phyloP scores from a whole-genome alignment of 352 stramenopile species.

The Pythium folliculosum region DNA sequence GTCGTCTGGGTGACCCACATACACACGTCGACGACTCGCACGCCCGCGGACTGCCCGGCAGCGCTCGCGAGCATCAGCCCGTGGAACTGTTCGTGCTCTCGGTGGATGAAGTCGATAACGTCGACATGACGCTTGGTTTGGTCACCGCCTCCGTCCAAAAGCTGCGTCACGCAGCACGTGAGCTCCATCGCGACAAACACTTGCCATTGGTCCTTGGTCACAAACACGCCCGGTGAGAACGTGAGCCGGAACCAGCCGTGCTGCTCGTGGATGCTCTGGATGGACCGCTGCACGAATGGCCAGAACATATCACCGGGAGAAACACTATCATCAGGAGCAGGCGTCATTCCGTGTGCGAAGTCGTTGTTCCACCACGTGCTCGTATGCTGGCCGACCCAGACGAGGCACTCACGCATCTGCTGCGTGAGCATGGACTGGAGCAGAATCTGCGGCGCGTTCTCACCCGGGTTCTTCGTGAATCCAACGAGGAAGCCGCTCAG shows the following conservation, averaged over 20 bases:
- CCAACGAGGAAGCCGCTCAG: conserved; percentile 13
- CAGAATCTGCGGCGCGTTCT: conserved; percentile 8
- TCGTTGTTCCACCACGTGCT: conserved; percentile 20
- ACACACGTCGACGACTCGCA: conserved; percentile 8
- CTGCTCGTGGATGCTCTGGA: conserved; percentile 3
- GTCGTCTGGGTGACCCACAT: conserved; percentile 12
- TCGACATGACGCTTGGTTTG: conserved; percentile 1
- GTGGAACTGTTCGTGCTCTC: conserved; percentile 19
- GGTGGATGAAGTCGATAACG: conserved; percentile 9
- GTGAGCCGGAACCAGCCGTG: conserved; percentile 21
- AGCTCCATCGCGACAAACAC: conserved; percentile 16
- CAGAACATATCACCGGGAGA: conserved; percentile 1
- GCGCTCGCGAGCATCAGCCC: conserved; percentile 3
- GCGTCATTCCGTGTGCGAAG: neutral
- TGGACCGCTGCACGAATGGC: neutral
- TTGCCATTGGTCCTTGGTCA: conserved; percentile 13
- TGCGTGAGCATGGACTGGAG: conserved; percentile 17
- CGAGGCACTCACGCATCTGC: conserved; percentile 3
- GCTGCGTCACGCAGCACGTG: conserved; percentile 9
- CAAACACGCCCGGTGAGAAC: conserved; percentile 19
- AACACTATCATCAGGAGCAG: too few species aligned
- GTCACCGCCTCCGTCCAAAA: neutral
- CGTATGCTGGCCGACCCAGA: conserved; percentile 19
- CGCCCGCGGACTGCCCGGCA: neutral
- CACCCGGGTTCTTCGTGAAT: conserved; percentile 16